Base-by-base conservation (phyloP, 179 eudicot species). In the Sideroxylon spinosum region DNA sequence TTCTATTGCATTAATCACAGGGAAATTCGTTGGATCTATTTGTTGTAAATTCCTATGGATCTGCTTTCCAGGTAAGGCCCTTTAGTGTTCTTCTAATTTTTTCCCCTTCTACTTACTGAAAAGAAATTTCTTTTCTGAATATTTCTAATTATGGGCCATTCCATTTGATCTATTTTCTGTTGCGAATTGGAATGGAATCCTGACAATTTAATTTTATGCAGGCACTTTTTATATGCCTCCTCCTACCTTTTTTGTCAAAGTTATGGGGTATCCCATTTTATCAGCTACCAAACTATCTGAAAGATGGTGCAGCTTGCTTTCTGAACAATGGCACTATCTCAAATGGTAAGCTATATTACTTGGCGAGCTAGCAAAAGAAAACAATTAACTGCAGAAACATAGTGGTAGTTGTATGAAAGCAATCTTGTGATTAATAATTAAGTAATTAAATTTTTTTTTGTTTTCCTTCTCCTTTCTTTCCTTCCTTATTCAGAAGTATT, bases 291-390 rank as follows among this genome's bases (percentile, higher is more conserved):
- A 85, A 84, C 69, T 95, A 95, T 87, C 88, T 95, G 73, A 91
- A 82, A 81, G 97, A 89, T 79, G 98, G 99, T 78, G 95, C 99
- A 13, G 99, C 94, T 67, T 95, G 99, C 86, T 95, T 95, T 86
- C 87, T 95, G 75, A 95, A 93, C 84, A 57, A 84, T 55, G 90
- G 90, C 80, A 75, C 88, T 80, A 74, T 90, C 70, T 83, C 97
- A 70, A 83, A 84, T 84, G 91, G 97, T 93, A 85, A 79, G 79
- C 76, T 6, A 32, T 73, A 37, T 37, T 37, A 37, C 44, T 37
- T 37, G 52, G 53, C 29, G 20, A 13, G 19, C 29, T 37, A 55
- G 46, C 63, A 55, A 52, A 32, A 3, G 25, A 7, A 32, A 22
- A 10, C 73, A 46, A 44, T 26, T 28, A 19, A 23, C 63, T 53